Percentiles rank a stretch among this genome's conserved stretches.
Conservation (phyloP, 2,329 filamentous ascomycete genomes). For the Gliomastix tumulicola region DNA sequence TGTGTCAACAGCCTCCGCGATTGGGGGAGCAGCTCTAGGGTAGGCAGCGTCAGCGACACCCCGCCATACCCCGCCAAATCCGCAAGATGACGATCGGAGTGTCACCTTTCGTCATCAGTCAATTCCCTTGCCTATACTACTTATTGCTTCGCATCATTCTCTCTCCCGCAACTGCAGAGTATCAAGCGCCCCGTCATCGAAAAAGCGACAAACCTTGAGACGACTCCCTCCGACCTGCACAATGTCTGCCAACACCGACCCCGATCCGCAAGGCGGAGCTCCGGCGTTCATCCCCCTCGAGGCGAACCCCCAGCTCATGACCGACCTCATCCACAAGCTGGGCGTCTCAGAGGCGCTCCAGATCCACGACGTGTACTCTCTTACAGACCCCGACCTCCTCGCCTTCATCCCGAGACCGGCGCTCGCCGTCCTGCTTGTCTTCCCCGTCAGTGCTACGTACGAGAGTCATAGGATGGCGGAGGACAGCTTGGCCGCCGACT, state of each 20-base stretch:
- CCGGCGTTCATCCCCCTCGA: slow-evolving; percentile 54
- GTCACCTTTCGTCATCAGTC: no score
- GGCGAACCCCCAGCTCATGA: slow-evolving; percentile 86
- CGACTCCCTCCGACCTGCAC: no score
- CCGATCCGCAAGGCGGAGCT: slow-evolving; percentile 27
- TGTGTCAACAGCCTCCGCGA: no score
- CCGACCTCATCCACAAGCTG: slow-evolving; percentile 70
- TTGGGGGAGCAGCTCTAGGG: no score
- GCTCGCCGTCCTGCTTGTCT: slow-evolving; percentile 83
- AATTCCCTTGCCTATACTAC: no score
- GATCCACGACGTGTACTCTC: slow-evolving; percentile 88
- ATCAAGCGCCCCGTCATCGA: no score
- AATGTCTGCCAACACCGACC: slow-evolving; percentile 27
- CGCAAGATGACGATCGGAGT: no score
- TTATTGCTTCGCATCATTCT: no score
- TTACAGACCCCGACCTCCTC: slow-evolving; percentile 78
- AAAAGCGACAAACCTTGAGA: no score
- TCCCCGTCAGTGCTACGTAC: slow-evolving; percentile 76
- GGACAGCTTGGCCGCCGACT: slow-evolving; percentile 57
- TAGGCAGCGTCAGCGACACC: no score
- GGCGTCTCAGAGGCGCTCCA: slow-evolving; percentile 71
- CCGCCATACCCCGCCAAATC: no score
- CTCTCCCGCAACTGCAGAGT: no score
- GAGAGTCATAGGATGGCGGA: slow-evolving; percentile 69
- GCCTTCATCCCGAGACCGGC: slow-evolving; percentile 83